Evolutionary conservation across 768 basidiomycete genomes (phyloP).

Genomic region (Termitomyces sp.): DNA sequence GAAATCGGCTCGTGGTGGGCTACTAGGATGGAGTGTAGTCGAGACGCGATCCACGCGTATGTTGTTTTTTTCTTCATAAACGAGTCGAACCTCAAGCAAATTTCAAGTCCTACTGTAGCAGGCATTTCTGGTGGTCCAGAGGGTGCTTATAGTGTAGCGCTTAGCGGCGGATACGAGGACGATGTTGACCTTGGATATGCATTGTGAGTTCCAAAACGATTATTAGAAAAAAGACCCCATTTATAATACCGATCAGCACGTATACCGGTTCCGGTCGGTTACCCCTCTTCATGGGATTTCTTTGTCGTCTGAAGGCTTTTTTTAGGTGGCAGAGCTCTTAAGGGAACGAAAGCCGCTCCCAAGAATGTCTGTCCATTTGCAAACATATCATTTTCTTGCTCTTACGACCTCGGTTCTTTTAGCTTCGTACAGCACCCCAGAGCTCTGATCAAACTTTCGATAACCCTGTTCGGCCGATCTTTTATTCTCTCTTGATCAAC

Average conservation of each 20-base stretch:
- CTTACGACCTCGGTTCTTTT: slow-evolving; percentile 1
- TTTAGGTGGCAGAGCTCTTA: slow-evolving; percentile 80
- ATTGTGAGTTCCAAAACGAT: slow-evolving; percentile 52
- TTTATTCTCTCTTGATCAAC: not conserved
- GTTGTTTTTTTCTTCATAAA: slow-evolving; percentile 24
- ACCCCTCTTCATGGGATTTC: not conserved
- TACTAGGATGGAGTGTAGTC: slow-evolving; percentile 64
- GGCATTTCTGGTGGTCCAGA: slow-evolving; percentile 67
- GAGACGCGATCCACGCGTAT: slow-evolving; percentile 83
- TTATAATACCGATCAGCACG: slow-evolving; percentile 43
- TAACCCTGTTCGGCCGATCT: slow-evolving; percentile 36
- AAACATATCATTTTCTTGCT: not conserved
- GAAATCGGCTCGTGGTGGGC: slow-evolving; percentile 85
- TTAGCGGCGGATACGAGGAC: slow-evolving; percentile 88
- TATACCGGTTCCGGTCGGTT: slow-evolving; percentile 74
- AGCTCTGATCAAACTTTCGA: slow-evolving; percentile 83
- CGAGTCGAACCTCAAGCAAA: slow-evolving; percentile 6
- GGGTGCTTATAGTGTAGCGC: slow-evolving; percentile 82
- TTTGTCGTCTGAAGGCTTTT: slow-evolving; percentile 7
- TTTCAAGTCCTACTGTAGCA: slow-evolving; percentile 70
- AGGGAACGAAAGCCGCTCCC: slow-evolving; percentile 75
- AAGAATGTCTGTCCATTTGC: slow-evolving; percentile 68
- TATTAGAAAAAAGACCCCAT: not conserved
- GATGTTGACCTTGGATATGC: slow-evolving; percentile 80
- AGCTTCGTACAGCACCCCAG: slow-evolving; percentile 90